Conservation (phyloP, 441 rosid species). For the Gossypium gossypioides region DNA sequence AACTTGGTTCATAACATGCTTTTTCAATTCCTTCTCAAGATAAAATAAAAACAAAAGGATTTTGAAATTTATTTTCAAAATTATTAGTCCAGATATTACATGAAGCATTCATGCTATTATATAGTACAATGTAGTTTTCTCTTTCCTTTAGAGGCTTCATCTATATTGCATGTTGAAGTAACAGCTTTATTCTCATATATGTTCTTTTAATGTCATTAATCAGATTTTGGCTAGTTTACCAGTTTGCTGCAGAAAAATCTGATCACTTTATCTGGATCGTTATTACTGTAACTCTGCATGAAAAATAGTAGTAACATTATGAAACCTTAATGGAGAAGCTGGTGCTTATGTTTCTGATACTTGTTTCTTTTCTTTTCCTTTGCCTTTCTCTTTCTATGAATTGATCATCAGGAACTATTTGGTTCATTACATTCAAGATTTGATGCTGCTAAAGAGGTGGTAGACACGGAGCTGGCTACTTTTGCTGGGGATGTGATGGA, state of each 20-base stretch:
- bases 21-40: background rate
- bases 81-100: background rate
- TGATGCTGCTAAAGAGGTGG: constrained; percentile 64
- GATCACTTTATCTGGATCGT: background rate
- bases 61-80: background rate
- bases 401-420: constrained; percentile 49
- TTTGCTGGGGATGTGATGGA: constrained; percentile 51
- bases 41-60: background rate
- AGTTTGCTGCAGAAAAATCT: background rate
- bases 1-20: background rate
- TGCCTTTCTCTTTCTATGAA: background rate
- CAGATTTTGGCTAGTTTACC: constrained; percentile 4
- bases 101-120: background rate
- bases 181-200: background rate
- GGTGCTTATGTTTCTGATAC: background rate
- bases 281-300: background rate
- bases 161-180: background rate
- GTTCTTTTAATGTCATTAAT: background rate
- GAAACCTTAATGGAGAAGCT: background rate
- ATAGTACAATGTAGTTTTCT: background rate
- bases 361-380: background rate
- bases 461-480: constrained; percentile 45
- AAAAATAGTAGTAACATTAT: background rate
- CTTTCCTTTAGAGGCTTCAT: background rate
- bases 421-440: constrained; percentile 62